Conservation (phyloP, 345 rosid genomes). For the Eucalyptus albens region DNA sequence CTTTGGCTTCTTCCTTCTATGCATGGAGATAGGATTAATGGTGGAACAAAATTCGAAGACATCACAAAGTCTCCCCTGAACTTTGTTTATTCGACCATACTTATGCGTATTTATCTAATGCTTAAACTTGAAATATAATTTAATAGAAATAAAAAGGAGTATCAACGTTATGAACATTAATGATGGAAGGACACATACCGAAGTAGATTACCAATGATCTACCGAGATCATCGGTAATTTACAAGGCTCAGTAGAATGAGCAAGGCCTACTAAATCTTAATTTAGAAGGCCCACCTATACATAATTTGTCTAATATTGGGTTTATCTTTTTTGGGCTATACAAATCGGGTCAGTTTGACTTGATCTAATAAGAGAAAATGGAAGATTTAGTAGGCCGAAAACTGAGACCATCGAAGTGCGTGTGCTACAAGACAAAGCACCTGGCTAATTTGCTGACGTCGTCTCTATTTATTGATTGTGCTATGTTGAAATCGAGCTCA, state of each 20-base stretch:
- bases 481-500: background rate
- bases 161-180: too few species aligned
- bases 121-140: too few species aligned
- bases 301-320: background rate
- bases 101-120: too few species aligned
- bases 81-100: too few species aligned
- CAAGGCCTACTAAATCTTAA: background rate
- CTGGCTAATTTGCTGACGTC: background rate
- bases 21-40: too few species aligned
- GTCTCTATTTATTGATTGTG: background rate
- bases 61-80: too few species aligned
- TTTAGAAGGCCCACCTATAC: background rate
- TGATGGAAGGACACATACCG: background rate
- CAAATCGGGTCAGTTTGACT: background rate
- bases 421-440: background rate
- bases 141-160: too few species aligned
- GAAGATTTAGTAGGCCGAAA: background rate
- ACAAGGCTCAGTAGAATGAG: background rate
- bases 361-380: background rate
- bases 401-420: background rate
- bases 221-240: background rate
- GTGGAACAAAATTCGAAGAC: too few species aligned
- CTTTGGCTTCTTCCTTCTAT: too few species aligned
- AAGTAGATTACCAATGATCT: background rate
- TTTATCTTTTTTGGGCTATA: background rate